Evolutionary conservation across 768 basidiomycete genomes (phyloP), one percentile per base, ranked within the genome.

Genomic region (Leucosporidium scottii): DNA sequence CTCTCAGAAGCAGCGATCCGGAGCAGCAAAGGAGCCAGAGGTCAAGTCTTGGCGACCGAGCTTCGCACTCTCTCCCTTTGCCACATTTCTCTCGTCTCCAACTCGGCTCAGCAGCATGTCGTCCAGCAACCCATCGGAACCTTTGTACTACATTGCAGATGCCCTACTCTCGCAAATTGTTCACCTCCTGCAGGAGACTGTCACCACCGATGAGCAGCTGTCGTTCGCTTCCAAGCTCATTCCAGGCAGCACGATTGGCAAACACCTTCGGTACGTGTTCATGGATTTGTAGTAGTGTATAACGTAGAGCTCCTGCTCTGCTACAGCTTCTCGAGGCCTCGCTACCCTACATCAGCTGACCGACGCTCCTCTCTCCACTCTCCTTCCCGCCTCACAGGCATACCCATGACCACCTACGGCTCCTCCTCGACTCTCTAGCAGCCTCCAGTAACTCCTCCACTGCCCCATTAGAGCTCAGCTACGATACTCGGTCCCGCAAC

Each of bases 401-500:
- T 53, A 28, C 69, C 23, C 58, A 58, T 27, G 68, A 74, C 57
- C 73, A 74, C 64, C 69, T 69, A 58, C 53, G 50, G 9, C 51
- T 69, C 10, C 59, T 72, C 9, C 55, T 74, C 62, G 63, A 67
- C 13, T 50, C 64, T 27, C 49, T 69, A 31, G 47, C 60, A 13
- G 13, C 18, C 2, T 44, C 39, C 39, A 44, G 39, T 13, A 44
- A 13, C 55, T n/a, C 59, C n/a, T 27, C 56, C 12, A 30, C 50
- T 9, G 0, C 44, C 0, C 30, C 57, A 15, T n/a, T 69, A 23
- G 10, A 20, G 1, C 54, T 74, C 54, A 59, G 61, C 50, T 74
- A 74, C 68, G 73, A 74, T 62, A 18, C 28, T 0, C 66, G 73
- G 1, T 17, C 39, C 2, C 64, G 73, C 18, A 68, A 74, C 57